These are phyloP conservation scores for Xylaria sp. DNA, from an alignment of 2,329 filamentous ascomycete species.

Conservation along the genomic window DNA sequence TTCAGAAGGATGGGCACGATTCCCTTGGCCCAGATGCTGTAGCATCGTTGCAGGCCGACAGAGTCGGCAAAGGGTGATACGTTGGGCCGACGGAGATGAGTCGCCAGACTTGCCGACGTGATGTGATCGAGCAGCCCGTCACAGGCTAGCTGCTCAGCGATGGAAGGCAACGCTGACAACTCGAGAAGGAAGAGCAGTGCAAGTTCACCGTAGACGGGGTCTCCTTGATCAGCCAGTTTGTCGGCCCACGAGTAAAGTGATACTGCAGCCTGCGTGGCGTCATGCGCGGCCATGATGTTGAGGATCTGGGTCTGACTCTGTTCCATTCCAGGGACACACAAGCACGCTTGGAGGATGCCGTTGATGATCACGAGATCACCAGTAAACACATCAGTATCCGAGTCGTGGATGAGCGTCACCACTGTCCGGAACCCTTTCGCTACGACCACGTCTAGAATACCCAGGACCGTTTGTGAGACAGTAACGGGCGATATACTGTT, in stretches of 20 bases:
- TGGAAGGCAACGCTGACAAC: constrained; percentile 69
- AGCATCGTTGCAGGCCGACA: constrained; percentile 64
- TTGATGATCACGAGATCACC: constrained; percentile 84
- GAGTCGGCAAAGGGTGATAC: constrained; percentile 76
- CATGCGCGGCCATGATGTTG: constrained; percentile 63
- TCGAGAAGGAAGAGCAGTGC: constrained; percentile 83
- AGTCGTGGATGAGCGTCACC: constrained; percentile 75
- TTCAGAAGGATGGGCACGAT: constrained; percentile 86
- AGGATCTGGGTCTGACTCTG: constrained; percentile 66
- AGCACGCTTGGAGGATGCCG: constrained; percentile 77
- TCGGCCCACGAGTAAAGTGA: constrained; percentile 94
- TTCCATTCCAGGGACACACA: constrained; percentile 71
- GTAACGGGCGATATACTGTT: constrained; percentile 38
- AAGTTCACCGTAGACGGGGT: constrained; percentile 92
- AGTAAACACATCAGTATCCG: constrained; percentile 58
- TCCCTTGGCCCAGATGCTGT: constrained; percentile 84
- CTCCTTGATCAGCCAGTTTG: constrained; percentile 66
- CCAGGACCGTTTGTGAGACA: constrained; percentile 61
- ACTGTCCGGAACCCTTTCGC: constrained; percentile 77
- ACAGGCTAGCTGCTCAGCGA: constrained; percentile 86
- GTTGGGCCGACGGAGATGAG: constrained; percentile 64
- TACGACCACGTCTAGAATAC: constrained; percentile 74
- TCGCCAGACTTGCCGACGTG: constrained; percentile 71
- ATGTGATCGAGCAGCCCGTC: constrained; percentile 78
- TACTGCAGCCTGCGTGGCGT: constrained; percentile 72